Evolutionary conservation across 306 rosid species (phyloP).

Genomic region (Medicago lupulina): DNA sequence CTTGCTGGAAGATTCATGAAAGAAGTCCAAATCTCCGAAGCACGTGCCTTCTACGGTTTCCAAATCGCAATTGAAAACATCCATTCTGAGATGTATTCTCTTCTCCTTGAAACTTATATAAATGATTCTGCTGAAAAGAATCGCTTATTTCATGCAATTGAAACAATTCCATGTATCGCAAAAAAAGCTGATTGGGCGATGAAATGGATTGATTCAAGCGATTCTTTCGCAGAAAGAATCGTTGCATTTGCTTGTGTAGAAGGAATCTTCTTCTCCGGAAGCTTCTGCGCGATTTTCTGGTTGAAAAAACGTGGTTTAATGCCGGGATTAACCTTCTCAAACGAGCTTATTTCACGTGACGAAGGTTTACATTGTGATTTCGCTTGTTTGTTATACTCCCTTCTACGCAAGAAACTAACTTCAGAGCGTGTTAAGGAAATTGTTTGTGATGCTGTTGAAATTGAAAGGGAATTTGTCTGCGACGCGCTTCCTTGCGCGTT

Average conservation of each 20-base stretch:
- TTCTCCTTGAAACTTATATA: conserved; percentile 76
- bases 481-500: conserved; percentile 86
- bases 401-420: conserved; percentile 52
- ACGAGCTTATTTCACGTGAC: conserved; percentile 85
- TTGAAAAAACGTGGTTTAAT: conserved; percentile 84
- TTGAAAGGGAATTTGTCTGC: conserved; percentile 81
- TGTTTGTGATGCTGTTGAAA: conserved; percentile 66
- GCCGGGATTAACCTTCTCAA: conserved; percentile 85
- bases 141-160: conserved; percentile 64
- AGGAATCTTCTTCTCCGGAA: conserved; percentile 88
- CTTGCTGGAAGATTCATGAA: conserved; percentile 88
- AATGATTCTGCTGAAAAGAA: conserved; percentile 63
- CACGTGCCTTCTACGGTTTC: conserved; percentile 90
- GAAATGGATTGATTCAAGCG: conserved; percentile 52
- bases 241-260: conserved; percentile 88
- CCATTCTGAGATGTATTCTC: conserved; percentile 94
- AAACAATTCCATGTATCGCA: conserved; percentile 70
- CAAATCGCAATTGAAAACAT: conserved; percentile 89
- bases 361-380: conserved; percentile 88
- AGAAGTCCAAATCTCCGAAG: conserved; percentile 79
- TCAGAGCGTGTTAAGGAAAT: conserved; percentile 69
- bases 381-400: conserved; percentile 68
- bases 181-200: conserved; percentile 78
- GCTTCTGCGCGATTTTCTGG: conserved; percentile 90
- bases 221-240: conserved; percentile 54